Evolutionary conservation across 2,329 filamentous ascomycete genomes (phyloP).

Genomic region (Scedosporium apiospermum): DNA sequence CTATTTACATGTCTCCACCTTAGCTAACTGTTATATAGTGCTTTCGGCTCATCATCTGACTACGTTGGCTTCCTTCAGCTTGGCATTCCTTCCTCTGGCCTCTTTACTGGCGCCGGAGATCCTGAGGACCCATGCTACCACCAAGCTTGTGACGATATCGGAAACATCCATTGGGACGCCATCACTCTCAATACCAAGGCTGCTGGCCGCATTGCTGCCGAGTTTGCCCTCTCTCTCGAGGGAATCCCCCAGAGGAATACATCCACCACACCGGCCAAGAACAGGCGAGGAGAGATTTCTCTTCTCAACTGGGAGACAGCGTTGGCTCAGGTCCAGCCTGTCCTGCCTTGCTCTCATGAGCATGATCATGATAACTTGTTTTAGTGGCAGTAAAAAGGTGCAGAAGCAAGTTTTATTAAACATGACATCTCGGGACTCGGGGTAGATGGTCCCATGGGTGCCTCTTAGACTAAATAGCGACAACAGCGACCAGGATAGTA

Average conservation of each 20-base stretch:
- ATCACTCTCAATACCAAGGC: constrained; percentile 24
- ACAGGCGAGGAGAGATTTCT: neutral
- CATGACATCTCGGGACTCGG: too few relatives aligned
- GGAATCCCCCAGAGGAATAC: constrained; percentile 22
- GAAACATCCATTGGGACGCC: constrained; percentile 26
- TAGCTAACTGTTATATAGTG: constrained; percentile 12
- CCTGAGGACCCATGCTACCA: constrained; percentile 24
- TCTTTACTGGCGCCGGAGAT: constrained; percentile 29
- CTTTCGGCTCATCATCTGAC: constrained; percentile 28
- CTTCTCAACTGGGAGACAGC: constrained; percentile 4
- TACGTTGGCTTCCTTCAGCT: constrained; percentile 30
- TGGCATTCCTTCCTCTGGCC: constrained; percentile 28
- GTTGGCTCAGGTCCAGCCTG: neutral
- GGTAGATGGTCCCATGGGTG: too few relatives aligned
- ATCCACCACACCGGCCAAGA: constrained; percentile 10
- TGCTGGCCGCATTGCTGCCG: constrained; percentile 39
- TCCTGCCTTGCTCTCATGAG: constrained; percentile 4
- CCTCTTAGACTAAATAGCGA: too few relatives aligned
- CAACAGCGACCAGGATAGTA: too few relatives aligned
- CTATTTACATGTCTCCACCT: neutral
- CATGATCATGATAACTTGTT: constrained; percentile 5
- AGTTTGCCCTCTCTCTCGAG: constrained; percentile 25
- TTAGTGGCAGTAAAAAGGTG: neutral
- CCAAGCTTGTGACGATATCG: constrained; percentile 27
- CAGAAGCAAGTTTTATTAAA: neutral